These are phyloP conservation scores for Lepraria neglecta DNA, from an alignment of 495 filamentous ascomycete genomes.

Conservation along the genomic window DNA sequence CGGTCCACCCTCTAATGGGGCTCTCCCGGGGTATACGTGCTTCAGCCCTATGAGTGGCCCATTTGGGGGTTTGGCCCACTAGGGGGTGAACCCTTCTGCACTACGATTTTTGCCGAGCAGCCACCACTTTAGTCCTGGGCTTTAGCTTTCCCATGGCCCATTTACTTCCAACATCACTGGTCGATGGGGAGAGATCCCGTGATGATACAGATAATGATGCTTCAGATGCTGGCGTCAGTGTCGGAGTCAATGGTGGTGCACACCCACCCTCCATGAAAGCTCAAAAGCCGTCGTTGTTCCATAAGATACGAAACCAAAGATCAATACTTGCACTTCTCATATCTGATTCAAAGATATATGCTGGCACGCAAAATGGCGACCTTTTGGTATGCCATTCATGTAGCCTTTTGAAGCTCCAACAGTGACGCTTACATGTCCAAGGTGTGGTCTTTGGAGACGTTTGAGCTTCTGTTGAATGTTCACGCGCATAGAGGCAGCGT, in stretches of 20 bases:
- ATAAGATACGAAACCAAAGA: conserved; percentile 62
- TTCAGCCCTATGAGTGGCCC: neutral
- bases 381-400: conserved; percentile 54
- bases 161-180: conserved; percentile 5
- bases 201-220: conserved; percentile 10
- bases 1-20: too few species aligned
- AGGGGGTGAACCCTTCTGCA: too few species aligned
- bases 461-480: conserved; percentile 65
- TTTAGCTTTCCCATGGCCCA: conserved; percentile 18
- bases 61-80: neutral
- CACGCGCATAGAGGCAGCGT: conserved; percentile 87
- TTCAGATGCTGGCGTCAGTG: conserved; percentile 1
- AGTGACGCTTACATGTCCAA: conserved; percentile 29
- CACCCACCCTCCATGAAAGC: neutral
- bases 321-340: conserved; percentile 69
- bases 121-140: neutral
- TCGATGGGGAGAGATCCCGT: neutral
- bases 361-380: conserved; percentile 86
- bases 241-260: neutral
- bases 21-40: too few species aligned
- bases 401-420: neutral
- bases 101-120: conserved; percentile 4
- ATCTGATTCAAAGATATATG: conserved; percentile 60
- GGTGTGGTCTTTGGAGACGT: conserved; percentile 84
- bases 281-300: conserved; percentile 49